Percentiles rank a stretch among this genome's conserved stretches.
phyloP scores from a whole-genome alignment of 164 flowering plant species.

The Vitis labrusca region DNA sequence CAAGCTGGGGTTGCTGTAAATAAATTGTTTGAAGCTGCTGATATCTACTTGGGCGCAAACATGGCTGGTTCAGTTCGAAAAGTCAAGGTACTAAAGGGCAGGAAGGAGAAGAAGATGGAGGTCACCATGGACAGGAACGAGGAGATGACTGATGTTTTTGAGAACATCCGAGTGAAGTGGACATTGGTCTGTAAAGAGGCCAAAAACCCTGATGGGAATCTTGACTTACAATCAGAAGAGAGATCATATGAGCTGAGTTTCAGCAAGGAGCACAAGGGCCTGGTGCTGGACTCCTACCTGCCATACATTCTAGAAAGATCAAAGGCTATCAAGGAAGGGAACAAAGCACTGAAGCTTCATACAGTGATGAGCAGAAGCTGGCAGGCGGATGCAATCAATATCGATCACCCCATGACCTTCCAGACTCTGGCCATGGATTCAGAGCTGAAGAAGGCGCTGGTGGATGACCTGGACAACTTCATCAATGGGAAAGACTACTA shows the following conservation, averaged over 20 bases:
- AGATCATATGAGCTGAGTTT: conserved; percentile 21
- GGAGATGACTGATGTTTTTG: too few species aligned
- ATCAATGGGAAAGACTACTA: conserved; percentile 29
- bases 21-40: conserved; percentile 39
- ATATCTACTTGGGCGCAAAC: conserved; percentile 33
- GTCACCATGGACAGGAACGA: too few species aligned
- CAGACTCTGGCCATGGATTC: conserved; percentile 34
- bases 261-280: conserved; percentile 33
- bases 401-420: conserved; percentile 33
- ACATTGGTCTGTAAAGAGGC: background rate
- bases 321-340: conserved; percentile 19
- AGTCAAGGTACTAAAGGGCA: conserved; percentile 26
- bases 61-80: conserved; percentile 29
- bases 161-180: conserved; percentile 8
- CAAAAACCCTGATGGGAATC: too few species aligned
- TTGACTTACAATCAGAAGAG: background rate
- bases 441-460: conserved; percentile 19
- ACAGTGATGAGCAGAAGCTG: conserved; percentile 4
- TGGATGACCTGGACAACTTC: conserved; percentile 33
- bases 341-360: conserved; percentile 17
- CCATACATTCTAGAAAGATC: conserved; percentile 31
- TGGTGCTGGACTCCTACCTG: conserved; percentile 32
- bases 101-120: too few species aligned
- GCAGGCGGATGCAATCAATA: too few species aligned
- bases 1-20: conserved; percentile 37